A percentile compares a stretch with the other conserved stretches of the same genome.
Conservation (phyloP, 345 rosid genomes). For the Cardamine chenopodiifolia region DNA sequence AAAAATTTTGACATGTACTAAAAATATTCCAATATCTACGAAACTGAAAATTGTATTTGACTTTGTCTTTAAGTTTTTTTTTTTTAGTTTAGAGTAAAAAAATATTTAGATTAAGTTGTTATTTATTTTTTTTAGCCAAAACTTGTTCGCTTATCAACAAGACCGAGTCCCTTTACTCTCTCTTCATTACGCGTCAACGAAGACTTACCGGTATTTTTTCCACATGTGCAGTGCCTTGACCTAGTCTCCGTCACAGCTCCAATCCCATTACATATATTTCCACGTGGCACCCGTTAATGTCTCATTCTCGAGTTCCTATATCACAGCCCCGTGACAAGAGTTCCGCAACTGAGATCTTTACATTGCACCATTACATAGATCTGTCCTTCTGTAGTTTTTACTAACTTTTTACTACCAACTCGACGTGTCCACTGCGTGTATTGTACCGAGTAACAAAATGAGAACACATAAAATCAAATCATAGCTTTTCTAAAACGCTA, state of each 20-base stretch:
- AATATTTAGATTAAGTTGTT: too few species aligned
- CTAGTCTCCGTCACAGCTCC: conserved; percentile 36
- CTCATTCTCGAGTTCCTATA: not conserved
- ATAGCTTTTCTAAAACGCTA: not conserved
- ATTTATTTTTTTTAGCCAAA: too few species aligned
- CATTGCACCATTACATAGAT: conserved; percentile 1
- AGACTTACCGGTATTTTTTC: conserved; percentile 34
- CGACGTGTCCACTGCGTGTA: conserved; percentile 35
- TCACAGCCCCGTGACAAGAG: conserved; percentile 20
- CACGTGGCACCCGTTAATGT: conserved; percentile 22
- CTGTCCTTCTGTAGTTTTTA: not conserved
- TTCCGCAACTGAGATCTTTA: not conserved
- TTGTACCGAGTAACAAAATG: conserved; percentile 26
- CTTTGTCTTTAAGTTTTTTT: not conserved
- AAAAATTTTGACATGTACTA: not conserved
- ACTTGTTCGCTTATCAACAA: conserved; percentile 26
- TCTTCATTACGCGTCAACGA: conserved; percentile 40
- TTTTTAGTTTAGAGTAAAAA: too few species aligned
- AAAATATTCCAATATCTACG: not conserved
- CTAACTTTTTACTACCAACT: not conserved
- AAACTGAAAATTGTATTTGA: not conserved
- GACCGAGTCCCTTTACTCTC: conserved; percentile 34
- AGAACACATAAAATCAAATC: conserved; percentile 8
- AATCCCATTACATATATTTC: not conserved
- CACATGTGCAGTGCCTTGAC: conserved; percentile 38